Base-by-base conservation (phyloP, 495 filamentous ascomycete species). In the Chaetomium fimeti region DNA sequence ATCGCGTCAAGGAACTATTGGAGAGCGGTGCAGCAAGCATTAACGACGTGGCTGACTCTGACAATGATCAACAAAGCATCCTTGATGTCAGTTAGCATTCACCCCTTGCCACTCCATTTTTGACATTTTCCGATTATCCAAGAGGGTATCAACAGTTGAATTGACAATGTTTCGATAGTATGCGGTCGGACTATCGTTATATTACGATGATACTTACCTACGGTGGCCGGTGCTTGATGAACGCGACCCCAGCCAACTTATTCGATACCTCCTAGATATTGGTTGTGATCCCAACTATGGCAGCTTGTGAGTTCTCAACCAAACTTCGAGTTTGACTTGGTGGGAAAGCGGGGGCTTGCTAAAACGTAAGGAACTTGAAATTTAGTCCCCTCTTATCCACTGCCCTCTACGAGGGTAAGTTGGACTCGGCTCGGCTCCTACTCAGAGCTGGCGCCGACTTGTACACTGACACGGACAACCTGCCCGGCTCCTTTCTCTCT, bases 21-120 rank as follows among this genome's bases (percentile, higher is more conserved):
- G 51, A 53, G 27, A 29, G 51, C 51, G 51, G 51, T 2, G 51
- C 15, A n/a, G 51, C 51, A 28, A 29, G 51, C 51, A 29, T 53
- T 24, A 53, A 53, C 27, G 51, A 53, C 15, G 27, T 28, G 27
- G 3, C 7, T 15, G 27, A 28, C 3, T 1, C 13, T 3, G 51
- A n/a, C n/a, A n/a, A n/a, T n/a, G n/a, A 24, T 32, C 29, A 40
- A 5, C 0, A 2, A 11, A 29, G 51, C 15, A 25, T 53, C 1
- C 27, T 53, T 9, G 15, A 3, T 25, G 51, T 53, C 6, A 28
- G 51, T 29, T 15, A 7, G 29, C 3, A 32, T 40, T 40, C 38
- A 7, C 38, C 38, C 38, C 15, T 25, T 49, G 25, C 7, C 47
- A 49, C 22, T 3, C 1, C 4, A 20, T 3, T 3, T 4, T 49